phyloP scores from a whole-genome alignment of 176 grass and related monocot genomes.

The Triticum dicoccoides region DNA sequence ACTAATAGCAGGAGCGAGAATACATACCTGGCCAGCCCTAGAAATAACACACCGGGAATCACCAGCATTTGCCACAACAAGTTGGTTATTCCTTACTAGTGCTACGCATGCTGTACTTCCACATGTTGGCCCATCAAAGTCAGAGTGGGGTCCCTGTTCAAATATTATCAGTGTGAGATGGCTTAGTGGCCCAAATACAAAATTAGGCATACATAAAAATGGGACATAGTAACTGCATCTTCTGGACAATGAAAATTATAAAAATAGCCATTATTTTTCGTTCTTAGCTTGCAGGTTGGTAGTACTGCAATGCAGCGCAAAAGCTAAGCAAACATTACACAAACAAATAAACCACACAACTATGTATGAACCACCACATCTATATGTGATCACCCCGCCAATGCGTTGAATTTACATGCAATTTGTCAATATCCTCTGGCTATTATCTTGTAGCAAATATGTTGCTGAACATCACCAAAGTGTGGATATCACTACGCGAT shows the following conservation, averaged over 20 bases:
- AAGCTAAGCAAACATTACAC: neutral
- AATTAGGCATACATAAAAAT: neutral
- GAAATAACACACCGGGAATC: conserved; percentile 99
- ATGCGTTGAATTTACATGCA: neutral
- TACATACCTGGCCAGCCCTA: conserved; percentile 72
- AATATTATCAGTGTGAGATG: conserved; percentile 9
- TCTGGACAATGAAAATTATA: neutral
- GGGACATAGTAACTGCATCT: neutral
- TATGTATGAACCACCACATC: neutral
- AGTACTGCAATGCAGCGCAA: neutral
- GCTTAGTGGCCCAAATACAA: neutral
- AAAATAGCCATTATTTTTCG: neutral
- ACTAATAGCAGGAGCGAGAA: neutral
- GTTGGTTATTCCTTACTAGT: conserved; percentile 76
- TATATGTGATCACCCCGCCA: neutral
- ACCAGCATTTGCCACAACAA: conserved; percentile 91
- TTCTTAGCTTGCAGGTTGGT: neutral
- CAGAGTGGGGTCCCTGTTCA: conserved; percentile 84
- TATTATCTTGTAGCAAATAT: conserved; percentile 1
- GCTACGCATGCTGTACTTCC: conserved; percentile 92
- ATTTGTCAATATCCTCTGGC: neutral
- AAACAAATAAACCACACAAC: conserved; percentile 11
- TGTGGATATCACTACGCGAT: neutral
- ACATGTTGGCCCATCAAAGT: conserved; percentile 82
- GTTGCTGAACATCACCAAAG: neutral